These are phyloP conservation scores for Pseudonitzschia pungens DNA, from an alignment of 108 stramenopile species.

Conservation along the genomic window DNA sequence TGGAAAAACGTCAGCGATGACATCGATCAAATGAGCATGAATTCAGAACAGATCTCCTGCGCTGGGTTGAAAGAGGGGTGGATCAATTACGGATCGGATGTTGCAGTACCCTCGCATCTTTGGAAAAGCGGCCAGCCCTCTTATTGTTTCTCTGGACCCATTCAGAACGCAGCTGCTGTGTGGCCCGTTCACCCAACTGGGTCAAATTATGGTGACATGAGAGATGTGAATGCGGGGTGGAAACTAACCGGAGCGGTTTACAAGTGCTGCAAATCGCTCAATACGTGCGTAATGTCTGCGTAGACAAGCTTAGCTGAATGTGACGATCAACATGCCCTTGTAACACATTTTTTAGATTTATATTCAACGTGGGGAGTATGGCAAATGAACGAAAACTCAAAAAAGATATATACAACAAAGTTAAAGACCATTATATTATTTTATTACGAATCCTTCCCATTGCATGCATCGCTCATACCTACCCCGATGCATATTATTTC, in stretches of 20 bases:
- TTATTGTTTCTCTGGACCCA: slow-evolving; percentile 8
- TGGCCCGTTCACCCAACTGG: slow-evolving; percentile 13
- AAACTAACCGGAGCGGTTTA: slow-evolving; percentile 11
- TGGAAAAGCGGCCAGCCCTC: slow-evolving; percentile 2
- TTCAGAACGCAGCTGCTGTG: slow-evolving; percentile 17
- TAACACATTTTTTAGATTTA: no score
- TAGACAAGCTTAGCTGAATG: not conserved
- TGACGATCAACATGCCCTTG: not conserved
- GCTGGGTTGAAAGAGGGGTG: slow-evolving; percentile 5
- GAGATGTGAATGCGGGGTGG: slow-evolving; percentile 12
- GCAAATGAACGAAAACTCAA: not conserved
- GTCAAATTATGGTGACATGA: slow-evolving; percentile 14
- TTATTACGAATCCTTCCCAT: not conserved
- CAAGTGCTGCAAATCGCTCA: slow-evolving; percentile 10
- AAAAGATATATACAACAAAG: no score
- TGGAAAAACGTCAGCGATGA: not conserved
- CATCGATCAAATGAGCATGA: not conserved
- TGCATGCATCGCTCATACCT: no score
- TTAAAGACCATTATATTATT: not conserved
- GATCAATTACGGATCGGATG: slow-evolving; percentile 7
- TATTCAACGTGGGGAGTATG: not conserved
- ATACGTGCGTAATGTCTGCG: not conserved
- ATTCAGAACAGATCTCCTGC: not conserved
- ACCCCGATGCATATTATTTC: no score
- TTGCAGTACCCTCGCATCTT: slow-evolving; percentile 3